Base-by-base conservation (phyloP, 2,329 filamentous ascomycete genomes). In the Helminthosporium solani region DNA sequence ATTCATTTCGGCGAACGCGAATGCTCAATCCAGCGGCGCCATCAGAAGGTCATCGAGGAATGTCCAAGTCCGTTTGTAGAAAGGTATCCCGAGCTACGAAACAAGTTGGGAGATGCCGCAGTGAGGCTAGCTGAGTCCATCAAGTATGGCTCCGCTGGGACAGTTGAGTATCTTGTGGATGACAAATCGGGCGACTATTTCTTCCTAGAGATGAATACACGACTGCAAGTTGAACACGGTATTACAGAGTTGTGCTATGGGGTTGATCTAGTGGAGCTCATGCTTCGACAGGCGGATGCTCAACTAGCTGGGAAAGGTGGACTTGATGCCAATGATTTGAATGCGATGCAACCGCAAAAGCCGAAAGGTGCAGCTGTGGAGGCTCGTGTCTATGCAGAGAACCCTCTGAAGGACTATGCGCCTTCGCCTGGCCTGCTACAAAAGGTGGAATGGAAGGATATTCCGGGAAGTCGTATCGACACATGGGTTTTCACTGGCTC, bases 31-130 rank as follows among this genome's bases (percentile, higher is more conserved):
- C 90, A 96, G 71, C 76, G 90, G 53, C 76, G 90, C 33, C 90
- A 96, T 64, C 90, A 96, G 67, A 96, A 96, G 73, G 87, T 95
- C 33, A 79, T 96, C 18, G 90, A 96, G 67, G 90, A 96, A 70
- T 90, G 87, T 2, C 90, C 90, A 0, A 89, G 88, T 12, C 89
- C 90, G 0, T 84, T 85, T 48, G 72, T 82, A 0, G 68, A 71
- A 39, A 71, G 60, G 33, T 70, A 77, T 42, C 66, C 68, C 0
- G 66, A 68, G 78, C 83, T 82, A 76, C 85, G 61, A 68, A 81
- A 73, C 78, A 83, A 67, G 79, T 81, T 82, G 11, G 70, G 74
- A 1, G 83, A 84, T 2, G 78, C 86, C 11, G 88, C 90, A 3
- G 86, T 95, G 3, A 81, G 83, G n/a, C 71, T 83, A 15, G 78